Conservation (phyloP, 179 eudicot genomes). For the Gypsophila paniculata region DNA sequence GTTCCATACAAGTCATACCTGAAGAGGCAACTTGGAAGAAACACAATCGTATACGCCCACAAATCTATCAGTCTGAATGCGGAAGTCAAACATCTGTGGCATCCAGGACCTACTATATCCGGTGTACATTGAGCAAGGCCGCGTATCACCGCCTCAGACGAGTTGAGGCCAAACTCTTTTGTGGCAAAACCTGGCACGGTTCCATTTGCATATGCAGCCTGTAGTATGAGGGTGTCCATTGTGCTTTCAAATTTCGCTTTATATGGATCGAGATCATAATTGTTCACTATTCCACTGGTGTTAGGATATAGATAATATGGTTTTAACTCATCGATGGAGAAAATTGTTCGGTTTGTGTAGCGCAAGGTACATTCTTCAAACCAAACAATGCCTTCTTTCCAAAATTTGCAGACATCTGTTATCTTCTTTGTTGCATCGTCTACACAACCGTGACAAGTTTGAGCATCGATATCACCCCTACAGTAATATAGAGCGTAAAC, state of each 20-base stretch:
- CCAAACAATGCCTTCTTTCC: slow-evolving; percentile 20
- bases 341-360: slow-evolving; percentile 17
- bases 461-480: slow-evolving; percentile 1
- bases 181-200: neutral
- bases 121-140: slow-evolving; percentile 19
- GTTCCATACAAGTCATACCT: slow-evolving; percentile 3
- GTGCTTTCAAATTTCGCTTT: neutral
- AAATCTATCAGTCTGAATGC: slow-evolving; percentile 5
- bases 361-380: slow-evolving; percentile 17
- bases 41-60: slow-evolving; percentile 12
- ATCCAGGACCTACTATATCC: neutral
- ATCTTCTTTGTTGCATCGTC: slow-evolving; percentile 2
- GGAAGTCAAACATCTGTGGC: neutral
- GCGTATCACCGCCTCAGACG: neutral
- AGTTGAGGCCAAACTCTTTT: neutral
- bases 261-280: neutral
- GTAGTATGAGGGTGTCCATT: slow-evolving; percentile 14
- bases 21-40: slow-evolving; percentile 23
- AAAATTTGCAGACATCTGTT: neutral
- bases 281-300: neutral
- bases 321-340: neutral
- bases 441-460: slow-evolving; percentile 7
- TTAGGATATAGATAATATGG: neutral
- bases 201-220: neutral
- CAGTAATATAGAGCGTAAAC: slow-evolving; percentile 17